Conservation (phyloP, 768 basidiomycete species). For the Boletus vermiculosoides region DNA sequence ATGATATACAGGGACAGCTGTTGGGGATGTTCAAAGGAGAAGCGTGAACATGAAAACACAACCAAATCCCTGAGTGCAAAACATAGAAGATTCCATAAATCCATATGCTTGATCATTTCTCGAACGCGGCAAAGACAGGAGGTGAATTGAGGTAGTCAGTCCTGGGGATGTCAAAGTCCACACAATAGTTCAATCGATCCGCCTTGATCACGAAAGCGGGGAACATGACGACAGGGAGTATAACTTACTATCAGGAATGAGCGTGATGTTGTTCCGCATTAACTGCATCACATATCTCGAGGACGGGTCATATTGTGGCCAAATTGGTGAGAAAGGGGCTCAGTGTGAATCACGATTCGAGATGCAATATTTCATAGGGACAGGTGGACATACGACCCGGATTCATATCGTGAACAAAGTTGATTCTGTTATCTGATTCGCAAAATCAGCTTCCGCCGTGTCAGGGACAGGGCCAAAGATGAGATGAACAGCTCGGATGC, state of each 20-base stretch:
- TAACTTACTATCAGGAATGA: conserved; percentile 48
- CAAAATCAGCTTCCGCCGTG: conserved; percentile 43
- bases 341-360: background rate
- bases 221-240: too few species aligned
- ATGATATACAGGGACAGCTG: background rate
- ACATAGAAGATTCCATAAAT: background rate
- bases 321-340: conserved; percentile 21
- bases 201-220: background rate
- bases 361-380: background rate
- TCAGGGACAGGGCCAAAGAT: conserved; percentile 42
- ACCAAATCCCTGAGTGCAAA: too few species aligned
- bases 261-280: conserved; percentile 50
- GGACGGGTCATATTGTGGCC: conserved; percentile 43
- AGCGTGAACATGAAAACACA: background rate
- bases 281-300: conserved; percentile 47
- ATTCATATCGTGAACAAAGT: conserved; percentile 53
- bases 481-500: conserved; percentile 12
- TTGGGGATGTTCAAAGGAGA: background rate
- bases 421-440: conserved; percentile 50
- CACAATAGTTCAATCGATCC: background rate
- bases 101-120: conserved; percentile 7
- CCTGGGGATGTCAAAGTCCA: conserved; percentile 10
- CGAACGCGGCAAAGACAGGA: conserved; percentile 11
- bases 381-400: conserved; percentile 48
- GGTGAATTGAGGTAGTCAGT: conserved; percentile 18